phyloP scores from a whole-genome alignment of 2,329 filamentous ascomycete species.

The Lecanosticta acicola region DNA sequence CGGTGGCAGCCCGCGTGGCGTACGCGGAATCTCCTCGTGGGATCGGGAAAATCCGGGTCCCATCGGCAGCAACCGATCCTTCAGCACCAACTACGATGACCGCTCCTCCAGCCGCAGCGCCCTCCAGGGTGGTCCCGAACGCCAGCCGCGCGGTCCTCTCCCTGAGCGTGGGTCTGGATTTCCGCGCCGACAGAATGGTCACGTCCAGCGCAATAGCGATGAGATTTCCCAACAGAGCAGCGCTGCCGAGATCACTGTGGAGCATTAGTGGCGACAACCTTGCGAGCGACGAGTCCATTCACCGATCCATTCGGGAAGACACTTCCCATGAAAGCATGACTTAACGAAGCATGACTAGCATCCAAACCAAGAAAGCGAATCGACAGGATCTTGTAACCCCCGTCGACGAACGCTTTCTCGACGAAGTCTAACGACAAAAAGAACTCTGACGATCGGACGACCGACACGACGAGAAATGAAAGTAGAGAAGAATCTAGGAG shows the following conservation, averaged over 20 bases:
- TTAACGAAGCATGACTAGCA: constrained; percentile 15
- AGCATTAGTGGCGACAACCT: constrained; percentile 39
- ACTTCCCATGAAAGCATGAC: constrained; percentile 18
- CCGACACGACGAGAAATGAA: constrained; percentile 10
- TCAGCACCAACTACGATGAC: constrained; percentile 55
- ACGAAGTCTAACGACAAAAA: constrained; percentile 11
- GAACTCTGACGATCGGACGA: constrained; percentile 14
- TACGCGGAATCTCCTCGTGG: constrained; percentile 58
- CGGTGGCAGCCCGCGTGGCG: constrained; percentile 52
- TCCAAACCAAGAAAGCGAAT: constrained; percentile 5
- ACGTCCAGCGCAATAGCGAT: constrained; percentile 57
- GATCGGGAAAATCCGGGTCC: constrained; percentile 53
- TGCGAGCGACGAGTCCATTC: not conserved
- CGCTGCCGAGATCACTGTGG: constrained; percentile 59
- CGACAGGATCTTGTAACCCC: constrained; percentile 7
- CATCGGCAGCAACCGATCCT: constrained; percentile 59
- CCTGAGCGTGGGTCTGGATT: constrained; percentile 56
- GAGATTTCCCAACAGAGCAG: constrained; percentile 55
- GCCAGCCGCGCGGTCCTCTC: constrained; percentile 57
- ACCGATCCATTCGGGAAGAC: not conserved
- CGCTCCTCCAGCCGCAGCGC: constrained; percentile 46
- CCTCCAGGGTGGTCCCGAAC: constrained; percentile 45
- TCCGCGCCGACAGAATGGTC: constrained; percentile 55
- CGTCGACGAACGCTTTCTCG: constrained; percentile 5
- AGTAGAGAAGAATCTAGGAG: constrained; percentile 9